Base-by-base conservation (phyloP, 2,329 filamentous ascomycete genomes). In the Sporothrix pseudoabietina region DNA sequence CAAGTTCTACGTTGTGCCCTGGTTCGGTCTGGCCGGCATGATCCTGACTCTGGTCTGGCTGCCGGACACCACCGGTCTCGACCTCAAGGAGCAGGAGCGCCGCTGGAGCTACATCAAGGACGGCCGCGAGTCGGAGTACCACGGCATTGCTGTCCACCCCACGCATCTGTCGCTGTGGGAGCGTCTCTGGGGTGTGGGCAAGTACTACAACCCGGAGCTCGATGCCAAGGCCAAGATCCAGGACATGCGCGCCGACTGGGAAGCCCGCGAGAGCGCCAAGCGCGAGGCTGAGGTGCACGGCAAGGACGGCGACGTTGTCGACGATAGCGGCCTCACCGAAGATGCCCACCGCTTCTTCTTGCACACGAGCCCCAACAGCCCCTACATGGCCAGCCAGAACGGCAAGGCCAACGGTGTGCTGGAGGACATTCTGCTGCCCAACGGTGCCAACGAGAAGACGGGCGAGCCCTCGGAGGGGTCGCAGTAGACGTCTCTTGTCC, bases 41-140 rank as follows among this genome's bases (percentile, higher is more conserved):
- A 77, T 98, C 39, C 82, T 98, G 74, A 98, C 94, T 59, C 90
- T 85, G 77, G 77, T 97, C 78, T 98, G 94, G 87, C 90, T 98
- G 44, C 95, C 95, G n/a, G 95, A 98, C 81, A 98, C 95, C 78
- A 98, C 94, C 10, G 95, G 95, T 73, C 91, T 98, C 54, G 95
- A 98, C 80, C 90, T 98, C 76, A 97, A 97, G 87, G 95, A 98
- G 83, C 94, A 98, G 84, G 95, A 98, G 84, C 92, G 95, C 76
- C 91, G 95, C 79, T 98, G 95, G 94, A 84, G 87, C 73, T 98
- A 91, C 83, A 93, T 98, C 81, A 91, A 93, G 74, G 85, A 89
- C 2, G 94, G 94, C 75, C 89, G 90, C 74, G 91, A 90, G 77
- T 75, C 89, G 41, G 93, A 98, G 68, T 98, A 98, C 85, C 94